These are phyloP conservation scores for Fraxinus sp. DNA, from an alignment of 305 asterid species.

Conservation along the genomic window DNA sequence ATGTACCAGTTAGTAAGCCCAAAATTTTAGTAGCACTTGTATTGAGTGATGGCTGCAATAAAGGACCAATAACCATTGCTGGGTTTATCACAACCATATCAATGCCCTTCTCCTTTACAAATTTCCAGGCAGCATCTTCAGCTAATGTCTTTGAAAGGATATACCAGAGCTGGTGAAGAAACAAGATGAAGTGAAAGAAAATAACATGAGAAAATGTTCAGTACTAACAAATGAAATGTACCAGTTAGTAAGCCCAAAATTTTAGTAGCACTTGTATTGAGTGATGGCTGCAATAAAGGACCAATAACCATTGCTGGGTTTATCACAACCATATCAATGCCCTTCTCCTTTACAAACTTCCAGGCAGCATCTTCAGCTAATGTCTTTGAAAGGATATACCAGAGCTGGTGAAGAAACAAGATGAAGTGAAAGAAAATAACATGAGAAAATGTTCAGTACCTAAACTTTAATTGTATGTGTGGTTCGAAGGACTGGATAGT, in stretches of 20 bases:
- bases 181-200: background rate
- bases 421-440: background rate
- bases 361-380: slow-evolving; percentile 61
- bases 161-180: slow-evolving; percentile 55
- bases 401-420: slow-evolving; percentile 35
- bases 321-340: slow-evolving; percentile 58
- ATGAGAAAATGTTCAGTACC: background rate
- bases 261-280: slow-evolving; percentile 57
- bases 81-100: slow-evolving; percentile 65
- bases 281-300: slow-evolving; percentile 70
- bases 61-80: slow-evolving; percentile 66
- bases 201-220: background rate
- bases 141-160: slow-evolving; percentile 62
- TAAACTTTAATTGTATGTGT: background rate
- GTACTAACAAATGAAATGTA: slow-evolving; percentile 6
- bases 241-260: slow-evolving; percentile 53
- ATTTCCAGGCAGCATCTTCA: slow-evolving; percentile 67
- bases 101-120: slow-evolving; percentile 58
- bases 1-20: slow-evolving; percentile 44
- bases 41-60: slow-evolving; percentile 70
- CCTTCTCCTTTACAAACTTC: slow-evolving; percentile 63
- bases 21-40: slow-evolving; percentile 57
- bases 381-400: slow-evolving; percentile 73
- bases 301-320: slow-evolving; percentile 71
- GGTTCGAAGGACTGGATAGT: background rate